Conservation (phyloP, 129 eudicot genomes). For the Calendula officinalis region DNA sequence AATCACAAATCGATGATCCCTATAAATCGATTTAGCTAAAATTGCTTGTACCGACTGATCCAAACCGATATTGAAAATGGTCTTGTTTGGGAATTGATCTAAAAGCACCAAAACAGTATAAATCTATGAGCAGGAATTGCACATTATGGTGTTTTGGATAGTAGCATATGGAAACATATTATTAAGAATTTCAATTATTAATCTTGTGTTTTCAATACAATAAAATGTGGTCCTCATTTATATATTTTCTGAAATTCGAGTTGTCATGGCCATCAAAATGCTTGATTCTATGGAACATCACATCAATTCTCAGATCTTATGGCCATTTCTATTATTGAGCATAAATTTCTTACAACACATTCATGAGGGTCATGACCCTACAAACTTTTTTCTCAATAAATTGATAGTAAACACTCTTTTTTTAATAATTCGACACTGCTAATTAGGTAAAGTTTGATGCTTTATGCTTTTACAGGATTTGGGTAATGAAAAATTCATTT, state of each 20-base stretch:
- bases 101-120: too few species aligned
- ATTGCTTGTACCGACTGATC: too few species aligned
- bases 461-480: conserved; percentile 15
- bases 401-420: not conserved
- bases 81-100: too few species aligned
- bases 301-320: conserved; percentile 27
- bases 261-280: conserved; percentile 8
- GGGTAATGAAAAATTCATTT: conserved; percentile 19
- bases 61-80: too few species aligned
- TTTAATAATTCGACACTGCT: conserved; percentile 7
- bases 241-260: conserved; percentile 22
- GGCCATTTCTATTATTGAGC: conserved; percentile 13
- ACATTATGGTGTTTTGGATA: conserved; percentile 2
- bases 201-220: conserved; percentile 12
- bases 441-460: conserved; percentile 27
- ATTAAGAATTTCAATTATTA: conserved; percentile 23
- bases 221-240: conserved; percentile 27
- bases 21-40: too few species aligned
- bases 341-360: conserved; percentile 9
- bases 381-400: conserved; percentile 7
- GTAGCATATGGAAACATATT: not conserved
- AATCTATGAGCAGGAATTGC: not conserved
- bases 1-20: too few species aligned
- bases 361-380: conserved; percentile 24
- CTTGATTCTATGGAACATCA: conserved; percentile 29